Evolutionary conservation across 257 asterid species (phyloP).

Genomic region (Lycium barbarum): DNA sequence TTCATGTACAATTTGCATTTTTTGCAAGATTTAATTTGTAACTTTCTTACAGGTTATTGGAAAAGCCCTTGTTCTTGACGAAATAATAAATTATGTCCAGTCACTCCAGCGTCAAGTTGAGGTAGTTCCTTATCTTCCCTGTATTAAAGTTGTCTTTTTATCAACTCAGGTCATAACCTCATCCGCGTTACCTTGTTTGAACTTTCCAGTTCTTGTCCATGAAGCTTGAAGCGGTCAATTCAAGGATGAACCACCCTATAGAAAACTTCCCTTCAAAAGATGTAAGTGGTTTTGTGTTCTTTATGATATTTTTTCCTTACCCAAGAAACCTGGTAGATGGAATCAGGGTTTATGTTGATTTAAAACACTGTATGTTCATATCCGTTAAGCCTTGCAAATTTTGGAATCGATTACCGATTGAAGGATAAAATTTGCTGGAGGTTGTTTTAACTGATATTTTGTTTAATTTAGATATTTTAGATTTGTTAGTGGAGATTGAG

Average conservation of each 20-base stretch:
- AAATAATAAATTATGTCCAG: slow-evolving; percentile 86
- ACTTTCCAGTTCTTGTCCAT: slow-evolving; percentile 81
- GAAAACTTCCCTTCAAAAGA: slow-evolving; percentile 77
- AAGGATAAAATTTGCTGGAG: not conserved
- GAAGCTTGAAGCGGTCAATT: slow-evolving; percentile 95
- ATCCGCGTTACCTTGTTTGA: slow-evolving; percentile 27
- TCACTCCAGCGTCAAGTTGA: slow-evolving; percentile 92
- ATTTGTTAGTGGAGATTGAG: not conserved
- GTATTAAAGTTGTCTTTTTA: slow-evolving; percentile 19
- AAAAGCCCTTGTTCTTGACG: slow-evolving; percentile 92
- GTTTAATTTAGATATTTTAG: slow-evolving; percentile 4
- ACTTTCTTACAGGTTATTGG: slow-evolving; percentile 70
- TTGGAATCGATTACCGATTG: not conserved
- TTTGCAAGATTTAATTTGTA: not conserved
- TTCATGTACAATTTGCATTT: slow-evolving; percentile 25
- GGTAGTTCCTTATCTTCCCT: slow-evolving; percentile 48
- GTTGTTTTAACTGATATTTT: not conserved
- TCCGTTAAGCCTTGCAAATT: not conserved
- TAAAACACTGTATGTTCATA: not conserved
- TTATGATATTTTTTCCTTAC: not conserved
- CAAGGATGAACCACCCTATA: slow-evolving; percentile 61
- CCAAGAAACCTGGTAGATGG: slow-evolving; percentile 7
- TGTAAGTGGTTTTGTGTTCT: slow-evolving; percentile 50
- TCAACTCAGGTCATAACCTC: slow-evolving; percentile 25
- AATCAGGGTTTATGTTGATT: not conserved